phyloP scores from a whole-genome alignment of 345 rosid genomes.

The Capsella bursapastoris region DNA sequence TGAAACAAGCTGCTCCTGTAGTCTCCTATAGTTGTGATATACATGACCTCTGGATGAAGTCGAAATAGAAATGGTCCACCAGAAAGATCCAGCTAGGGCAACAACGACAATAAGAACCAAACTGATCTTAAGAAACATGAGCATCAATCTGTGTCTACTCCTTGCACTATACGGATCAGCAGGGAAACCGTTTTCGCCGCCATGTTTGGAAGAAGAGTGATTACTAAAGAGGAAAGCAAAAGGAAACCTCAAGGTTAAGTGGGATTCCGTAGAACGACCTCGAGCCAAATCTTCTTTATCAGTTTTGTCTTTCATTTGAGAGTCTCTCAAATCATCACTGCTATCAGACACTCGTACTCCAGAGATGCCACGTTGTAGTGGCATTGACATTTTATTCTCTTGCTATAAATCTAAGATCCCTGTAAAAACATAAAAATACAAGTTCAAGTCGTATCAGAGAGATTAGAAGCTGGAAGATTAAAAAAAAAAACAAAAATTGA shows the following conservation, averaged over 20 bases:
- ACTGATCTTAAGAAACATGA: conserved; percentile 70
- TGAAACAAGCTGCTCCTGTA: conserved; percentile 85
- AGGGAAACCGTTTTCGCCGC: conserved; percentile 65
- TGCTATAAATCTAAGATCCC: conserved; percentile 46
- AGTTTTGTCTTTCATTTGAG: conserved; percentile 77
- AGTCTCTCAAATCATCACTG: conserved; percentile 65
- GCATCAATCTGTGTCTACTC: conserved; percentile 61
- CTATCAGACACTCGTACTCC: conserved; percentile 68
- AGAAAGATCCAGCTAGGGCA: conserved; percentile 83
- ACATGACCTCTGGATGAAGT: conserved; percentile 73
- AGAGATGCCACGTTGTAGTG: conserved; percentile 72
- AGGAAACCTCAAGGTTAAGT: conserved; percentile 63
- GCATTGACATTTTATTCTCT: conserved; percentile 66
- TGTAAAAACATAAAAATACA: not conserved
- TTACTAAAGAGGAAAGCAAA: conserved; percentile 54
- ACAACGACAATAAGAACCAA: conserved; percentile 65
- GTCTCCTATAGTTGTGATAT: conserved; percentile 75
- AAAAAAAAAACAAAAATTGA: not conserved
- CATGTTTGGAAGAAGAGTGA: conserved; percentile 66
- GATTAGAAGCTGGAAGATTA: conserved; percentile 4
- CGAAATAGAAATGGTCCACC: conserved; percentile 91
- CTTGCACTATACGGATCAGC: conserved; percentile 66
- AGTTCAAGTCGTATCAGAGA: not conserved
- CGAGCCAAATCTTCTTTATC: conserved; percentile 68
- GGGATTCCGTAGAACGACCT: conserved; percentile 57